These are phyloP conservation scores for Backusella parvicylindrica DNA, from an alignment of 192 early-diverging fungal genomes.

Conservation along the genomic window DNA sequence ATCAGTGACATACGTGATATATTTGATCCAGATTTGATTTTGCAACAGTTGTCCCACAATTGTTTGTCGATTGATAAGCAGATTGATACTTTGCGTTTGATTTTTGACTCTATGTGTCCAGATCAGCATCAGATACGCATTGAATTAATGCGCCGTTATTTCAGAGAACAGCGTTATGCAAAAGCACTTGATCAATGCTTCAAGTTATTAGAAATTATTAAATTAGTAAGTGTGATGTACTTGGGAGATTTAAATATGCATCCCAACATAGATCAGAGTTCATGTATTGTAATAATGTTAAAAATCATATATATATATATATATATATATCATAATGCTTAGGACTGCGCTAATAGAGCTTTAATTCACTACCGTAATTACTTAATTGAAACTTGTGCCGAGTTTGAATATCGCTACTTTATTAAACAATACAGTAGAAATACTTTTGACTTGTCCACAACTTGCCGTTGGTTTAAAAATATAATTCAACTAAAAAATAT, in stretches of 20 bases:
- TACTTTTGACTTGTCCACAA: neutral
- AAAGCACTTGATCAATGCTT: conserved; percentile 68
- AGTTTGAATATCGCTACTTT: conserved; percentile 31
- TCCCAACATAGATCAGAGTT: neutral
- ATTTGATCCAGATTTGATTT: conserved; percentile 52
- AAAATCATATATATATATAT: neutral
- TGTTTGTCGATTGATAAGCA: conserved; percentile 37
- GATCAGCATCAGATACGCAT: neutral
- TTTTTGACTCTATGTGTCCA: conserved; percentile 2
- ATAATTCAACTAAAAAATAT: neutral
- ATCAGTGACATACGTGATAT: conserved; percentile 34
- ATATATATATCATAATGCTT: neutral
- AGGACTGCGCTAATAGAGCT: conserved; percentile 42
- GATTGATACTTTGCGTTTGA: neutral
- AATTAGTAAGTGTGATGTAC: conserved; percentile 12
- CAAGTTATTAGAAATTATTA: conserved; percentile 63
- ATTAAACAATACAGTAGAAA: neutral
- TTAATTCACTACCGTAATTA: conserved; percentile 32
- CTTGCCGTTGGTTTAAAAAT: neutral
- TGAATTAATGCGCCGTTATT: conserved; percentile 3
- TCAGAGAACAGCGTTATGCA: conserved; percentile 33
- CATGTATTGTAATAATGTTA: neutral
- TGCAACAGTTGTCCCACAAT: conserved; percentile 64
- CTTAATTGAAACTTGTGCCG: conserved; percentile 37
- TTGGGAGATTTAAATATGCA: no score